Conservation (phyloP, 1,139 yeast species). For the Citeromyces hawaiiensis region DNA sequence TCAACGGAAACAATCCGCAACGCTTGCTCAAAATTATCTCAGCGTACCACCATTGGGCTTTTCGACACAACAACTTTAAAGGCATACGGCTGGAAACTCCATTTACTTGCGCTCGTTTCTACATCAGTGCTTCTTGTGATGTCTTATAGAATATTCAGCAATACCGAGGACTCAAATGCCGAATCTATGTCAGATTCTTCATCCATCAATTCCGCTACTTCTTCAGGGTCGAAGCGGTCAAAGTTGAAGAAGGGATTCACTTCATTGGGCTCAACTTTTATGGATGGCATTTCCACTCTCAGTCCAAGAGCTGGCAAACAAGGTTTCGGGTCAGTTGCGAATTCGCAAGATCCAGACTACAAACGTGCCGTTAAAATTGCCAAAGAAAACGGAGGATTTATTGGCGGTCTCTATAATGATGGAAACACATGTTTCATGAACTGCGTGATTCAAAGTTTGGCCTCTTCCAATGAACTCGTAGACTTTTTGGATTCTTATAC, state of each 20-base stretch:
- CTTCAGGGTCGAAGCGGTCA: constrained; percentile 2
- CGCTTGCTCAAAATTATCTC: too few species aligned
- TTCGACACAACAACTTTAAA: not conserved
- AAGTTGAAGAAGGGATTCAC: not conserved
- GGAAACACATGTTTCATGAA: constrained; percentile 95
- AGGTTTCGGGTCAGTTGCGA: not conserved
- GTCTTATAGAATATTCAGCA: not conserved
- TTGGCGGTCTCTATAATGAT: constrained; percentile 80
- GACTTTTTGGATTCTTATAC: constrained; percentile 39
- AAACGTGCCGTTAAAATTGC: constrained; percentile 1
- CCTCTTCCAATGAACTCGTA: constrained; percentile 54
- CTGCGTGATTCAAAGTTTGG: constrained; percentile 72
- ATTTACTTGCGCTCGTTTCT: not conserved
- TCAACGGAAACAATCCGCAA: not conserved
- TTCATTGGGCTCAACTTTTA: constrained; percentile 1
- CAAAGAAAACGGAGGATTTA: constrained; percentile 39
- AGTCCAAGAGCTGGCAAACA: constrained; percentile 1
- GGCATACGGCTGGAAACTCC: not conserved
- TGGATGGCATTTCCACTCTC: constrained; percentile 1
- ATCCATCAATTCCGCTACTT: constrained; percentile 1
- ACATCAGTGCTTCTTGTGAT: not conserved
- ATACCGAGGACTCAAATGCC: constrained; percentile 1
- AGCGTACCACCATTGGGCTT: not conserved
- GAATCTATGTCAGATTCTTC: not conserved
- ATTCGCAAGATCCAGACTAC: constrained; percentile 1